phyloP scores from a whole-genome alignment of 495 filamentous ascomycete genomes.

The Neurospora sp. region DNA sequence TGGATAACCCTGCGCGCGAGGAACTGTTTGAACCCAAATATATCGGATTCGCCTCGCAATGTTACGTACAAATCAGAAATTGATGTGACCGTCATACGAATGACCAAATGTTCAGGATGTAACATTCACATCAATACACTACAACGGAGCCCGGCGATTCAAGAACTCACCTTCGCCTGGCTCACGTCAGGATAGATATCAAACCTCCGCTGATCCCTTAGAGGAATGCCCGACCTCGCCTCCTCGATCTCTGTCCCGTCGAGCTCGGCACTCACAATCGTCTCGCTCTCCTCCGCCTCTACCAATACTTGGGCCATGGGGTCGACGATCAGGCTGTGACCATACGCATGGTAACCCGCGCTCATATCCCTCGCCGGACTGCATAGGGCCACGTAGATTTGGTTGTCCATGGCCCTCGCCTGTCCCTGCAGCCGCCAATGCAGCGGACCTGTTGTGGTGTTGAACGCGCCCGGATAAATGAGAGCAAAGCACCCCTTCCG shows the following conservation, averaged over 20 bases:
- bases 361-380: constrained; percentile 74
- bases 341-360: constrained; percentile 80
- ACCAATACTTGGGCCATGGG: constrained; percentile 76
- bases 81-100: not conserved
- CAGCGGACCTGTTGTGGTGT: constrained; percentile 79
- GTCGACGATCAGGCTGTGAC: constrained; percentile 79
- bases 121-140: not conserved
- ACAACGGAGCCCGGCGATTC: constrained; percentile 8
- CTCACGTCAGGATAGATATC: constrained; percentile 94
- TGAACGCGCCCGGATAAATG: constrained; percentile 92
- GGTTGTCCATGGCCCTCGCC: constrained; percentile 86
- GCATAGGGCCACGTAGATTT: constrained; percentile 88
- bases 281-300: constrained; percentile 66
- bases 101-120: not conserved
- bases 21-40: not conserved
- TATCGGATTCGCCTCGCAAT: not conserved
- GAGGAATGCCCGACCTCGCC: constrained; percentile 73
- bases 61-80: not conserved
- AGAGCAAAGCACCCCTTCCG: constrained; percentile 63
- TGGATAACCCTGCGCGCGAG: not conserved
- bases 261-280: constrained; percentile 67
- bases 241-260: constrained; percentile 60
- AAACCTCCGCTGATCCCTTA: constrained; percentile 77
- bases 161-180: constrained; percentile 25
- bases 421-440: constrained; percentile 82